Conservation (phyloP, 73 alveolate species). For the Tetrahymena elliotti region DNA sequence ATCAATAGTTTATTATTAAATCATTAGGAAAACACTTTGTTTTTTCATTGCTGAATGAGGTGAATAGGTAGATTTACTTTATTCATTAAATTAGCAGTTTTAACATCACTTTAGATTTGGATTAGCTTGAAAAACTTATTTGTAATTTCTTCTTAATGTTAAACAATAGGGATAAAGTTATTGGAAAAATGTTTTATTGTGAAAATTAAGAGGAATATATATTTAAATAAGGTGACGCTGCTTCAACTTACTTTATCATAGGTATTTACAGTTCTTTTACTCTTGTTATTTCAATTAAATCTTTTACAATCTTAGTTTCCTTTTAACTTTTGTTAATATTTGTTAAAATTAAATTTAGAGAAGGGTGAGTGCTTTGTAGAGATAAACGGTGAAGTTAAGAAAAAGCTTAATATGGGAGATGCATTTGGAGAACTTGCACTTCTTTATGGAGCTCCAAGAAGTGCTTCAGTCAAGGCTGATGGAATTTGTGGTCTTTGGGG, state of each 20-base stretch:
- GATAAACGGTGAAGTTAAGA: not conserved
- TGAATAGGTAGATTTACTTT: not conserved
- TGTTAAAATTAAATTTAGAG: not conserved
- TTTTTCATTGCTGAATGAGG: not conserved
- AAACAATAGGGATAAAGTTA: not conserved
- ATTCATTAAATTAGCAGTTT: not conserved
- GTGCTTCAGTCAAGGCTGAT: constrained; percentile 26
- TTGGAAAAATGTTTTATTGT: not conserved
- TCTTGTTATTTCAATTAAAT: not conserved
- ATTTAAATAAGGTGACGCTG: not conserved
- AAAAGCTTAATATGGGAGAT: not conserved
- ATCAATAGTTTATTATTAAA: not conserved
- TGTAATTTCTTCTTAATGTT: too few species aligned
- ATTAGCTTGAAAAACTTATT: not conserved
- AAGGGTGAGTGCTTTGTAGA: not conserved
- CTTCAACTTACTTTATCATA: not conserved
- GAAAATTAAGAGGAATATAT: not conserved
- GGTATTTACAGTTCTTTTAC: not conserved
- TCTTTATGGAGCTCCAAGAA: constrained; percentile 29
- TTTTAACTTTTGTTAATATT: not conserved
- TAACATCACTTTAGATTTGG: not conserved
- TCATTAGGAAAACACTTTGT: not conserved
- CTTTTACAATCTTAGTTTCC: not conserved
- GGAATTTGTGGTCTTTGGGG: constrained; percentile 30
- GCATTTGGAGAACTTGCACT: constrained; percentile 33